These are phyloP conservation scores for Chrysanthemum makinoi DNA, from an alignment of 129 eudicot genomes.

Conservation along the genomic window DNA sequence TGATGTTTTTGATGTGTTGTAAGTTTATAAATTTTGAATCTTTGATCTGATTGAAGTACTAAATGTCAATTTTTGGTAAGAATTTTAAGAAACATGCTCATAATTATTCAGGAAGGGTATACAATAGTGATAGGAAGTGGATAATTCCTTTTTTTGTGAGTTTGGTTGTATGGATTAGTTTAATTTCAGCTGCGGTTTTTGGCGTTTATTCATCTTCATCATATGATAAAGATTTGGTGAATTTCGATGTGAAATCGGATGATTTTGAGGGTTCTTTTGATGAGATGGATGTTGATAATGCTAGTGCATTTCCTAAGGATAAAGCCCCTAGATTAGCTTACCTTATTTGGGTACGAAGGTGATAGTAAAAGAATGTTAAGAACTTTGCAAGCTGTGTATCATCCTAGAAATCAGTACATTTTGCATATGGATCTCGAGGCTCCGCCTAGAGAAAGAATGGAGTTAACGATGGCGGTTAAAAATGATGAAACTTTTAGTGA, in stretches of 20 bases:
- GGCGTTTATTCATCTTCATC: constrained; percentile 32
- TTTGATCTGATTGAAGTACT: constrained; percentile 25
- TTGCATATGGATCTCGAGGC: constrained; percentile 99
- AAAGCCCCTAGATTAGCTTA: constrained; percentile 93
- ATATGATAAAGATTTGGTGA: constrained; percentile 42
- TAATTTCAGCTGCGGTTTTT: constrained; percentile 35
- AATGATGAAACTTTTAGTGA: constrained; percentile 71
- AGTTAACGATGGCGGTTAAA: constrained; percentile 87
- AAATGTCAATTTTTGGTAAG: constrained; percentile 39
- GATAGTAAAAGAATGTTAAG: constrained; percentile 96
- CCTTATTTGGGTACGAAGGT: constrained; percentile 95
- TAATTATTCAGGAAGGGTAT: constrained; percentile 31
- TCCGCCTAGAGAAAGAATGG: constrained; percentile 85
- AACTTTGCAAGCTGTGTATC: constrained; percentile 93
- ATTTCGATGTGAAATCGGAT: constrained; percentile 41
- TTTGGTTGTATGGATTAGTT: constrained; percentile 34
- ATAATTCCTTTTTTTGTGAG: constrained; percentile 35
- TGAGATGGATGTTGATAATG: constrained; percentile 59
- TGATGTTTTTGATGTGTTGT: constrained; percentile 30
- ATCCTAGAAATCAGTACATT: constrained; percentile 95
- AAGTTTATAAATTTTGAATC: constrained; percentile 7
- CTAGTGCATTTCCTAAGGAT: constrained; percentile 34
- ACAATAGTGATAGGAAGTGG: constrained; percentile 39
- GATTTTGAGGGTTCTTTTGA: constrained; percentile 56
- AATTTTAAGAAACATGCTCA: constrained; percentile 42